Conservation (phyloP, 2,329 filamentous ascomycete species). For the Chalara sp. region DNA sequence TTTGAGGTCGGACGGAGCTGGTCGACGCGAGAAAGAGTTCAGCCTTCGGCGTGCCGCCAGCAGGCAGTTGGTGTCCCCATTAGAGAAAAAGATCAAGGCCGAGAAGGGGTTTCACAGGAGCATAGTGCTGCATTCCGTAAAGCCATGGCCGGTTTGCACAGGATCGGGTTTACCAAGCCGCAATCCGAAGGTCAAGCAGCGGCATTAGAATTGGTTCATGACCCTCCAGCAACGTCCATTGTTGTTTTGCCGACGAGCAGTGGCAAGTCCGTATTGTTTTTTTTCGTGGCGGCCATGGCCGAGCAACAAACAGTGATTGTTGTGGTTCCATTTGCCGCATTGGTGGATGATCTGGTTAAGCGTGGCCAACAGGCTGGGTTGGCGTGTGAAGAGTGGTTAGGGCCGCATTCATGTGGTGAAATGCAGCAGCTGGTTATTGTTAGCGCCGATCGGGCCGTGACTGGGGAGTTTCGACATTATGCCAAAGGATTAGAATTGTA, state of each 20-base stretch:
- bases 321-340: slow-evolving; percentile 3
- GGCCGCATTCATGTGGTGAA: background rate
- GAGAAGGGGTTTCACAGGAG: background rate
- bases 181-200: background rate
- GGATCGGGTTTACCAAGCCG: background rate
- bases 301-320: slow-evolving; percentile 4
- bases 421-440: slow-evolving; percentile 1
- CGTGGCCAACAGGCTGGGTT: background rate
- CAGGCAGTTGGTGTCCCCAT: background rate
- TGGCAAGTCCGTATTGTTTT: slow-evolving; percentile 6
- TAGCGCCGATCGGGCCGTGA: slow-evolving; percentile 4
- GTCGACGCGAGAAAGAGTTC: background rate
- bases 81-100: too few relatives aligned
- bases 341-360: slow-evolving; percentile 1
- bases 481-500: slow-evolving; percentile 3
- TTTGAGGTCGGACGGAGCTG: background rate
- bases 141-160: background rate
- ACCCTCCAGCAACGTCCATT: background rate
- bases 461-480: slow-evolving; percentile 1
- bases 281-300: slow-evolving; percentile 5
- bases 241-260: slow-evolving; percentile 5
- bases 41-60: background rate
- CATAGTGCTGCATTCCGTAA: background rate
- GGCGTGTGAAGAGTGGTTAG: background rate
- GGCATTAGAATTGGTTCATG: background rate